A percentile compares a stretch with the other conserved stretches of the same genome.
These are phyloP conservation scores for Phytophthora colocasiae DNA, from an alignment of 352 stramenopile genomes.

Conservation along the genomic window DNA sequence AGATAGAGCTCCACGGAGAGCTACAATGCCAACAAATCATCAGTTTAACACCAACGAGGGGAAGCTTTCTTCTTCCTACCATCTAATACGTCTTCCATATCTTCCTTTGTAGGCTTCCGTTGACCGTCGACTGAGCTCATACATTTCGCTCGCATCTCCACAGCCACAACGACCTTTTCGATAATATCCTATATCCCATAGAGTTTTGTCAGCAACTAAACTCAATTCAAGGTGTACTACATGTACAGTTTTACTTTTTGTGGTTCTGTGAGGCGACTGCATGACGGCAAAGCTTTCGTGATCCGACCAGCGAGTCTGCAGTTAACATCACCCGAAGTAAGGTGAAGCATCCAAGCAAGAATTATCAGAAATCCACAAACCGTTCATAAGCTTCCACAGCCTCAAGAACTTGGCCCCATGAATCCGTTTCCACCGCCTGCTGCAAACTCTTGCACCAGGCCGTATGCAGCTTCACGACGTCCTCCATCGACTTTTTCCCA, in stretches of 20 bases:
- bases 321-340: slow-evolving; percentile 1
- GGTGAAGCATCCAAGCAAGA: neutral
- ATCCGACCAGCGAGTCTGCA: slow-evolving; percentile 50
- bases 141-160: slow-evolving; percentile 63
- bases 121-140: slow-evolving; percentile 68
- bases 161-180: slow-evolving; percentile 48
- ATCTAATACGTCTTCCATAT: slow-evolving; percentile 69
- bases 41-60: neutral
- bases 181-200: slow-evolving; percentile 28
- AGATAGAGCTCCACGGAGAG: slow-evolving; percentile 45
- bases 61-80: slow-evolving; percentile 33
- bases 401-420: slow-evolving; percentile 76
- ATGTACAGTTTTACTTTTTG: slow-evolving; percentile 46
- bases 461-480: slow-evolving; percentile 56
- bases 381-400: slow-evolving; percentile 79
- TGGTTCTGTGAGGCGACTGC: slow-evolving; percentile 47
- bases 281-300: slow-evolving; percentile 43
- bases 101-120: slow-evolving; percentile 65
- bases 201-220: neutral
- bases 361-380: slow-evolving; percentile 31
- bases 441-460: slow-evolving; percentile 66
- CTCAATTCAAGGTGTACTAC: neutral
- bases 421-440: slow-evolving; percentile 67
- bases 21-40: slow-evolving; percentile 19
- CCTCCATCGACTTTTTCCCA: slow-evolving; percentile 39